These are phyloP conservation scores for Ascochyta viciae-villosae DNA, from an alignment of 2,329 filamentous ascomycete genomes.

Conservation along the genomic window DNA sequence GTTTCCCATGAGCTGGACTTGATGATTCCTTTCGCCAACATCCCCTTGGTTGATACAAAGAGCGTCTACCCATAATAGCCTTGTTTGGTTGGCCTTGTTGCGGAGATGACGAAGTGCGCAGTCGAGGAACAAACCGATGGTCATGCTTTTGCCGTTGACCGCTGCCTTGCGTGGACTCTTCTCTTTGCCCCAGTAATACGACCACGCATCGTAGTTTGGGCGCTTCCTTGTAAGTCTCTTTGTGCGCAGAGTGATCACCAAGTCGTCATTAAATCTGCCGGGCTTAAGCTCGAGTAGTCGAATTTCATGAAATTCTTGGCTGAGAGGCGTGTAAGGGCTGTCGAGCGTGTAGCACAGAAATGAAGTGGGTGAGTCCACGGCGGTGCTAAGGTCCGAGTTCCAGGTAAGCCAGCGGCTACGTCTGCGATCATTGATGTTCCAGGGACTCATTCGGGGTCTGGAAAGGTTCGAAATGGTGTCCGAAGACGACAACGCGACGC, in stretches of 20 bases:
- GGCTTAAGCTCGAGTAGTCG: conserved; percentile 9
- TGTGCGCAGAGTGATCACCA: conserved; percentile 1
- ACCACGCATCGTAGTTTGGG: conserved; percentile 14
- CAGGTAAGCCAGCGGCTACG: too few relatives aligned
- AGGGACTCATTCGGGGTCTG: too few relatives aligned
- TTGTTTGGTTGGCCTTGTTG: neutral
- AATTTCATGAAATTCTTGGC: neutral
- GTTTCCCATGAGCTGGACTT: conserved; percentile 15
- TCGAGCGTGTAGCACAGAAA: neutral
- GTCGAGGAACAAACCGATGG: conserved; percentile 12
- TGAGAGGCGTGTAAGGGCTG: neutral
- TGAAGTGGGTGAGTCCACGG: too few relatives aligned
- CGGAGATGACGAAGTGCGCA: conserved; percentile 14
- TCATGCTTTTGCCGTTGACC: neutral
- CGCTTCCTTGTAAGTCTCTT: neutral
- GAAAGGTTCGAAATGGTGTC: too few relatives aligned
- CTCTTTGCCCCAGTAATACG: conserved; percentile 16
- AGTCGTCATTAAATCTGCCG: conserved; percentile 3
- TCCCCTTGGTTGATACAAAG: conserved; percentile 17
- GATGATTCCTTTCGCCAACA: conserved; percentile 12
- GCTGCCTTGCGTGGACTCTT: neutral
- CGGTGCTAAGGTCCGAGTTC: too few relatives aligned
- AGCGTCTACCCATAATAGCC: conserved; percentile 13
- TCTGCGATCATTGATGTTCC: too few relatives aligned
- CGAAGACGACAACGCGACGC: too few relatives aligned